phyloP scores from a whole-genome alignment of 208 protist genomes.

The Tritrichomonas foetus region DNA sequence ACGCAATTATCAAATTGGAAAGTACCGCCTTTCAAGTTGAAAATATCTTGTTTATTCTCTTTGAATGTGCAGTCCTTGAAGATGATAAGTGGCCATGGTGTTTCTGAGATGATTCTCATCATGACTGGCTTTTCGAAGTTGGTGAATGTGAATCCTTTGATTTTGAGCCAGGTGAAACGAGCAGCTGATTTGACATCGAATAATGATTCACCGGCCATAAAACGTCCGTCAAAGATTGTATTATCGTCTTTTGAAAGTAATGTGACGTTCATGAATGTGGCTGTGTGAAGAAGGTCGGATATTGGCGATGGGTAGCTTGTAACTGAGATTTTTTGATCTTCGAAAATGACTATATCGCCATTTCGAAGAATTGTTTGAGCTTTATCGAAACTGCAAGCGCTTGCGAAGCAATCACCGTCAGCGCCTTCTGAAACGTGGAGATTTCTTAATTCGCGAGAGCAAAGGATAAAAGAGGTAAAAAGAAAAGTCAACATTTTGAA shows the following conservation, averaged over 20 bases:
- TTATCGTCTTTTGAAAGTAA: neutral
- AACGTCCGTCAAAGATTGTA: neutral
- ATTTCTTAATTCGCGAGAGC: neutral
- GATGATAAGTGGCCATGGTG: constrained; percentile 1
- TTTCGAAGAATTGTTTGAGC: neutral
- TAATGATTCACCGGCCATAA: neutral
- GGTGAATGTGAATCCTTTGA: neutral
- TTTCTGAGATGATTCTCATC: neutral
- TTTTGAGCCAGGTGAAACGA: neutral
- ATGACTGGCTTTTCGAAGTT: constrained; percentile 1
- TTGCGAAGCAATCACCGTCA: neutral
- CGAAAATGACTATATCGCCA: constrained; percentile 7
- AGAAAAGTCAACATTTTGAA: constrained; percentile 31
- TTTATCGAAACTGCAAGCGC: neutral
- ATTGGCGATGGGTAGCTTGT: constrained; percentile 19
- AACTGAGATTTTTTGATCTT: neutral
- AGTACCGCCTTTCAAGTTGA: constrained; percentile 6
- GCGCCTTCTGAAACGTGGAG: neutral
- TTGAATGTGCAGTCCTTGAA: constrained; percentile 31
- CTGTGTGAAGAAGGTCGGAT: neutral
- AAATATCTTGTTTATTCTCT: constrained; percentile 12
- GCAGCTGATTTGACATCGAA: neutral
- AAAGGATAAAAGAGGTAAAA: neutral
- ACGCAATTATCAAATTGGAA: constrained; percentile 31
- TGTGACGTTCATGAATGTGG: constrained; percentile 34